Conservation (phyloP, 345 rosid species). For the Rhodamnia rubescens region DNA sequence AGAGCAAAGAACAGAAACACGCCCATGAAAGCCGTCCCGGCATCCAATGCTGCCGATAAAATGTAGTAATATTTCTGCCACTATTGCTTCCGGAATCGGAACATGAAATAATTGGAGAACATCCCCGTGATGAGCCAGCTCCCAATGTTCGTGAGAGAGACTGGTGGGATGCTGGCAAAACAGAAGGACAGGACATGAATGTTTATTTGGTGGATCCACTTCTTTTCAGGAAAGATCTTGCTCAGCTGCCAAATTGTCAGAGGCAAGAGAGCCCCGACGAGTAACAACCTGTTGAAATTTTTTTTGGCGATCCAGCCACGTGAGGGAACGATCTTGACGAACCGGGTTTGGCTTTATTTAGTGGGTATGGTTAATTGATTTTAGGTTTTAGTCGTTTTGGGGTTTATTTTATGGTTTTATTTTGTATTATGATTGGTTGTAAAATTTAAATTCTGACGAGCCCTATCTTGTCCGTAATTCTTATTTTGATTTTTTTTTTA, state of each 20-base stretch:
- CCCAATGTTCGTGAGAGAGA: conserved; percentile 82
- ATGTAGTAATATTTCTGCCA: conserved; percentile 97
- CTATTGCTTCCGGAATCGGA: conserved; percentile 77
- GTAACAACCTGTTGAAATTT: no score
- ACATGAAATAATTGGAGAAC: conserved; percentile 84
- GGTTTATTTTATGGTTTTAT: no score
- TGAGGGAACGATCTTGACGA: no score
- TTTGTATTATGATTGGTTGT: no score
- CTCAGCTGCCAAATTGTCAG: conserved; percentile 72
- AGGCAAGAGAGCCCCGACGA: no score
- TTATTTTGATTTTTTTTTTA: no score
- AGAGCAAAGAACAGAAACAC: conserved; percentile 77
- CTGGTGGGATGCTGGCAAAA: conserved; percentile 93
- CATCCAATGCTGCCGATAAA: conserved; percentile 87
- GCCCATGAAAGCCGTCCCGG: conserved; percentile 96
- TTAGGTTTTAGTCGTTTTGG: no score
- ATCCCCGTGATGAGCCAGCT: conserved; percentile 92
- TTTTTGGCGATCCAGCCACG: no score
- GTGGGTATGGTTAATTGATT: no score
- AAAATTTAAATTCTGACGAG: no score
- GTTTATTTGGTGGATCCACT: conserved; percentile 88
- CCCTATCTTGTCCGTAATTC: no score
- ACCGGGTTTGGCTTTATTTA: no score
- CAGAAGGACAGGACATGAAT: conserved; percentile 87
- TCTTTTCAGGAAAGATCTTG: conserved; percentile 76